Conservation (phyloP, 2,329 filamentous ascomycete species). For the Coniochaeta ligniaria region DNA sequence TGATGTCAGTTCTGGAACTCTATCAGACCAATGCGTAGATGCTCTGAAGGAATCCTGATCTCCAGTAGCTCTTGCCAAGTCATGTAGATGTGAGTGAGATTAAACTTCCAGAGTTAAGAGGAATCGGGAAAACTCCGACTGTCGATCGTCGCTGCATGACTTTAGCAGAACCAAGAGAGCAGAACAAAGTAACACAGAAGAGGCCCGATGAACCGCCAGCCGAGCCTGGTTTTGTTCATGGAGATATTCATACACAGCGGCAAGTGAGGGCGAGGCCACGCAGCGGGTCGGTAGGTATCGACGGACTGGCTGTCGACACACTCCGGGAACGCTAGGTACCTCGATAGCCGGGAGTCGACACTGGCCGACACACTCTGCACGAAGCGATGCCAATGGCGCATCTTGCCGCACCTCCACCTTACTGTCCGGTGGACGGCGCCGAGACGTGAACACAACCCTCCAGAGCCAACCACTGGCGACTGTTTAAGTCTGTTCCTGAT, state of each 20-base stretch:
- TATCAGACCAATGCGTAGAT: neutral
- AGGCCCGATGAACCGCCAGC: neutral
- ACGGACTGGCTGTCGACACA: neutral
- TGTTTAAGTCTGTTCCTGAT: neutral
- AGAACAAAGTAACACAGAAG: neutral
- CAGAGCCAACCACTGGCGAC: neutral
- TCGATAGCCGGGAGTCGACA: neutral
- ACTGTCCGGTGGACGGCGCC: neutral
- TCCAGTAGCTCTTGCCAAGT: neutral
- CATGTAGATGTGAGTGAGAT: neutral
- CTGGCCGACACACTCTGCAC: neutral
- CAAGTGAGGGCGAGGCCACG: neutral
- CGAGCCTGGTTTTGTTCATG: neutral
- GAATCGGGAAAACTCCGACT: neutral
- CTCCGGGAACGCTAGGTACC: neutral
- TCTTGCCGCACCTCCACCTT: neutral
- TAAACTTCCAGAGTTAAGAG: neutral
- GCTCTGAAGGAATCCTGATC: neutral
- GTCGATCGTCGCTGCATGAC: neutral
- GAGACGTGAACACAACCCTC: neutral
- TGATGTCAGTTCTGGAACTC: conserved; percentile 1
- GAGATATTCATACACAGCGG: neutral
- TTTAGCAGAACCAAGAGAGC: neutral
- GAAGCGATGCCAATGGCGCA: neutral
- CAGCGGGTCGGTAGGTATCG: neutral